Percentiles rank a stretch among this genome's conserved stretches.
These are phyloP conservation scores for Beauveria pseudobassiana DNA, from an alignment of 2,329 filamentous ascomycete species.

Conservation along the genomic window DNA sequence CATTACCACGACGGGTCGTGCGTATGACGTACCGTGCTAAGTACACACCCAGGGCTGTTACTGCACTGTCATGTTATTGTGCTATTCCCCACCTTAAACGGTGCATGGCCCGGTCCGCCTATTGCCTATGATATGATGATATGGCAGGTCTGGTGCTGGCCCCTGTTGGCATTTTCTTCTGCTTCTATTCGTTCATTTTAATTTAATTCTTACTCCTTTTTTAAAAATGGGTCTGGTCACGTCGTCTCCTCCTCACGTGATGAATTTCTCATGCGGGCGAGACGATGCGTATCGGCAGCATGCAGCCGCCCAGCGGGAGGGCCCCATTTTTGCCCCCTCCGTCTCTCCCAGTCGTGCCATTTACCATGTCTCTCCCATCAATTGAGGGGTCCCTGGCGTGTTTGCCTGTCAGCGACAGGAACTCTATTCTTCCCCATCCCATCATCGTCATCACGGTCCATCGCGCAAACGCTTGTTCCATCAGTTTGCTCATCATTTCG, in stretches of 20 bases:
- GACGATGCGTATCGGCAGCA: slow-evolving; percentile 4
- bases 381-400: not conserved
- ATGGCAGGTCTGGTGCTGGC: not conserved
- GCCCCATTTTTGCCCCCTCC: slow-evolving; percentile 1
- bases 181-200: not conserved
- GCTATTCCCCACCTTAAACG: slow-evolving; percentile 8
- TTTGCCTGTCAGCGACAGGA: not conserved
- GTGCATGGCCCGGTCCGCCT: slow-evolving; percentile 10
- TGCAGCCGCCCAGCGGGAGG: slow-evolving; percentile 7
- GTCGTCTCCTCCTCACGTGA: slow-evolving; percentile 10
- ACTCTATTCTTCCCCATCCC: not conserved
- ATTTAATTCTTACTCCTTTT: not conserved
- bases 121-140: not conserved
- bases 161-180: not conserved
- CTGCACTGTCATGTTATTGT: not conserved
- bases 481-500: not conserved
- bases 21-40: not conserved
- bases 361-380: not conserved
- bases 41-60: not conserved
- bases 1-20: not conserved
- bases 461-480: not conserved
- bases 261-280: slow-evolving; percentile 7
- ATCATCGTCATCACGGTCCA: not conserved
- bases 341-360: not conserved
- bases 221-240: slow-evolving; percentile 7